Base-by-base conservation (phyloP, 139 green algal species). In the Micromonas pusilla region DNA sequence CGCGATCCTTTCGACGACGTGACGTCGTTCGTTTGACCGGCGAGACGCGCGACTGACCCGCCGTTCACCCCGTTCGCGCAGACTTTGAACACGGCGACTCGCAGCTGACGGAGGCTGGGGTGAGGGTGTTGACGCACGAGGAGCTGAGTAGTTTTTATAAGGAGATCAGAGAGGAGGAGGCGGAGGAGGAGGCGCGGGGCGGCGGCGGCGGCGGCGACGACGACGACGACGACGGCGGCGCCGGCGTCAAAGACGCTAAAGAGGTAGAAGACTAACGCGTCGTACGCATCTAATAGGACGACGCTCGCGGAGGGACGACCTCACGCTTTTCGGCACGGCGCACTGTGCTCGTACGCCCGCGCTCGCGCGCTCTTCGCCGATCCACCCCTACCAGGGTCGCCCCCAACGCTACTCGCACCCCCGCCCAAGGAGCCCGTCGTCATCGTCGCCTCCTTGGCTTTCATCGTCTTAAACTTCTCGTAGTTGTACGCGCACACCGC, bases 401-500 rank as follows among this genome's bases (percentile, higher is more conserved):
- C n/a, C n/a, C n/a, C n/a, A n/a, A n/a, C n/a, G n/a, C n/a, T n/a
- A n/a, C n/a, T n/a, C n/a, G n/a, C n/a, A n/a, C n/a, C n/a, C n/a
- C n/a, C n/a, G n/a, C n/a, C 45, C 45, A 23, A 23, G 45, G 9
- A 9, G 9, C 25, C 62, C n/a, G 62, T 13, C 5, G 16, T 33
- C 39, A 65, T 32, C 30, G 30, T 26, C 39, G 70, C 39, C 45
- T 53, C 77, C 70, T 57, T 3, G 5, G 72, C 72, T 9, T 26
- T 33, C 79, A 52, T 45, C 30, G n/a, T 36, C 72, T 80, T 52
- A 25, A 83, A 62, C 64, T 87, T 87, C 5, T 39, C 16, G 31
- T 82, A 75, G 64, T 88, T 86, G 75, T 88, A 88, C 60, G 71
- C 74, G 39, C 81, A 88, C 36, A 88, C 84, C n/a, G 53, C 84